phyloP scores from a whole-genome alignment of 306 rosid genomes.

The Acacia crassicarpa region DNA sequence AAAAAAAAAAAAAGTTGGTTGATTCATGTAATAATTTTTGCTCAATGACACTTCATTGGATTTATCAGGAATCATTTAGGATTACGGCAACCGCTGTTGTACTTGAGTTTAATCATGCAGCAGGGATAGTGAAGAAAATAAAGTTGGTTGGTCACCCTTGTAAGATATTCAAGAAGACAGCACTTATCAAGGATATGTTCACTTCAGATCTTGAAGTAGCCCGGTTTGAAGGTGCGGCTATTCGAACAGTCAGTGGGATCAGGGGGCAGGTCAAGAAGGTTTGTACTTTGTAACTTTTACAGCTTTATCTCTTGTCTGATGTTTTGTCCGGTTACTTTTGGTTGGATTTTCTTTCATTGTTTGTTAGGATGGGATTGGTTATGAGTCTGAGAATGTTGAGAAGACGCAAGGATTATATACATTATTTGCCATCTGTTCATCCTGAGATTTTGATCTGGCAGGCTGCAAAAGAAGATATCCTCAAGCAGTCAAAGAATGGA shows the following conservation, averaged over 20 bases:
- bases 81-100: constrained; percentile 88
- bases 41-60: constrained; percentile 30
- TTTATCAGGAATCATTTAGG: constrained; percentile 76
- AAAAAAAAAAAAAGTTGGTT: neutral
- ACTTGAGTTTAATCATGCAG: constrained; percentile 83
- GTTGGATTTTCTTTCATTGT: constrained; percentile 14
- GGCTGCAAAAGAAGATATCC: constrained; percentile 92
- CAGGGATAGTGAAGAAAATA: constrained; percentile 80
- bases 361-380: neutral
- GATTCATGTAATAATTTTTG: constrained; percentile 20
- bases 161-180: constrained; percentile 94
- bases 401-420: neutral
- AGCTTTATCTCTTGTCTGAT: neutral
- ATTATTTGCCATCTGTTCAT: constrained; percentile 15
- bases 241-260: constrained; percentile 89
- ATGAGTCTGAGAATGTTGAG: neutral
- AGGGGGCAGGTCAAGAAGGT: constrained; percentile 99
- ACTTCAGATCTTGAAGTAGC: constrained; percentile 94
- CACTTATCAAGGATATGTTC: constrained; percentile 89
- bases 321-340: constrained; percentile 22
- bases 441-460: constrained; percentile 38
- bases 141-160: constrained; percentile 90
- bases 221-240: constrained; percentile 91
- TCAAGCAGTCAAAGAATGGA: constrained; percentile 77
- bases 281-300: constrained; percentile 21